Evolutionary conservation across 768 basidiomycete genomes (phyloP).

Genomic region (Pulveroboletus sp.): DNA sequence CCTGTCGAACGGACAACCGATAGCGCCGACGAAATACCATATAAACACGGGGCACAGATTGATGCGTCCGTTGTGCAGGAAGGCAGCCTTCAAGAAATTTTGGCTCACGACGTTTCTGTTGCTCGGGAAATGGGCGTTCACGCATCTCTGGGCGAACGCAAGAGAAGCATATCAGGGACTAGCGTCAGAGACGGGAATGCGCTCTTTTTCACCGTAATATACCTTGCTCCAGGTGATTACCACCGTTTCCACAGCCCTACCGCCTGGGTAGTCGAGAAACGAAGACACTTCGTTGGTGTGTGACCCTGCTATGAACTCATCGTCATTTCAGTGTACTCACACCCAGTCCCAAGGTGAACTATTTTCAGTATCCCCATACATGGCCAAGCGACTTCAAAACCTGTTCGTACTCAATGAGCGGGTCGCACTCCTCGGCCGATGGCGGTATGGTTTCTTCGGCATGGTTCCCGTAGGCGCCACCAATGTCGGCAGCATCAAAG

Average conservation of each 20-base stretch:
- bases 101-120: slow-evolving; percentile 69
- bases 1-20: slow-evolving; percentile 23
- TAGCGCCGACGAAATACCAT: slow-evolving; percentile 30
- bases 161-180: slow-evolving; percentile 40
- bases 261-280: slow-evolving; percentile 95
- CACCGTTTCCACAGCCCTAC: slow-evolving; percentile 97
- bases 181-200: slow-evolving; percentile 71
- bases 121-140: slow-evolving; percentile 68
- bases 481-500: slow-evolving; percentile 93
- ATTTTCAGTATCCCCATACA: slow-evolving; percentile 94
- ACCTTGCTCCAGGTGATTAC: slow-evolving; percentile 98
- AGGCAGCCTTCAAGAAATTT: slow-evolving; percentile 48
- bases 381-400: slow-evolving; percentile 88
- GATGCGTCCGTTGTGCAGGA: slow-evolving; percentile 75
- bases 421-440: slow-evolving; percentile 90
- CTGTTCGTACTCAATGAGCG: slow-evolving; percentile 98
- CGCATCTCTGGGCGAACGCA: slow-evolving; percentile 32
- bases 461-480: slow-evolving; percentile 99
- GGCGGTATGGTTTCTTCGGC: slow-evolving; percentile 94
- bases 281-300: slow-evolving; percentile 90
- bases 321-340: background rate
- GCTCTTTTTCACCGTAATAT: slow-evolving; percentile 92
- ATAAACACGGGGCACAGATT: slow-evolving; percentile 64
- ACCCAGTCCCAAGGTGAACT: slow-evolving; percentile 64
- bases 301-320: slow-evolving; percentile 1